These are phyloP conservation scores for Coemansia sp. DNA, from an alignment of 192 early-diverging fungal species.

Conservation along the genomic window DNA sequence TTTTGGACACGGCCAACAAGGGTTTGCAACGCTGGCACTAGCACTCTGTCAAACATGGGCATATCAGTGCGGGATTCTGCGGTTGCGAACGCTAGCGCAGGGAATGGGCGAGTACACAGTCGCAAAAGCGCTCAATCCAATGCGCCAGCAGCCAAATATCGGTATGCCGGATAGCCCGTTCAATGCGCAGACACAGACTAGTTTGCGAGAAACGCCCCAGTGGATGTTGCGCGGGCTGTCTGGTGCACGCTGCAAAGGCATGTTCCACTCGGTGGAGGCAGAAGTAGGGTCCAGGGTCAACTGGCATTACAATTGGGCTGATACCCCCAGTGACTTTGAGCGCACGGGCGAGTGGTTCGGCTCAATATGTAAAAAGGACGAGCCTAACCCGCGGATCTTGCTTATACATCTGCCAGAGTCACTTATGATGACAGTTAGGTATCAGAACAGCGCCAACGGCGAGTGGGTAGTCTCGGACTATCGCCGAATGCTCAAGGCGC, in stretches of 20 bases:
- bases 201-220: conserved; percentile 22
- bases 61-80: conserved; percentile 21
- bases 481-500: conserved; percentile 34
- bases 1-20: conserved; percentile 30
- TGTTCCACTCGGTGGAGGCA: conserved; percentile 17
- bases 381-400: conserved; percentile 23
- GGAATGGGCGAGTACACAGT: conserved; percentile 18
- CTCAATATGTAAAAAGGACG: background rate
- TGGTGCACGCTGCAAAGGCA: conserved; percentile 20
- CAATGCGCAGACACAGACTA: conserved; percentile 13
- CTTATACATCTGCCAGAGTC: conserved; percentile 45
- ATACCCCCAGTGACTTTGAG: conserved; percentile 32
- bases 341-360: conserved; percentile 39
- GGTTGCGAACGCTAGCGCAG: conserved; percentile 27
- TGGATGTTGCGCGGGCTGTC: conserved; percentile 48
- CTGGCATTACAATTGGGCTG: conserved; percentile 49
- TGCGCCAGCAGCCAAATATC: conserved; percentile 18
- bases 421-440: conserved; percentile 18
- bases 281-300: conserved; percentile 8
- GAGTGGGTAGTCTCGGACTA: conserved; percentile 26
- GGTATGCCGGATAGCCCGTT: conserved; percentile 20
- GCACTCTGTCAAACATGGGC: conserved; percentile 43
- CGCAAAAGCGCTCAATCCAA: conserved; percentile 15
- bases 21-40: conserved; percentile 36
- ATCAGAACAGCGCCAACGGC: conserved; percentile 19